Percentiles rank a stretch among this genome's conserved stretches.
Evolutionary conservation across 2,329 filamentous ascomycete genomes (phyloP).

Genomic region (Aphanocladium album): DNA sequence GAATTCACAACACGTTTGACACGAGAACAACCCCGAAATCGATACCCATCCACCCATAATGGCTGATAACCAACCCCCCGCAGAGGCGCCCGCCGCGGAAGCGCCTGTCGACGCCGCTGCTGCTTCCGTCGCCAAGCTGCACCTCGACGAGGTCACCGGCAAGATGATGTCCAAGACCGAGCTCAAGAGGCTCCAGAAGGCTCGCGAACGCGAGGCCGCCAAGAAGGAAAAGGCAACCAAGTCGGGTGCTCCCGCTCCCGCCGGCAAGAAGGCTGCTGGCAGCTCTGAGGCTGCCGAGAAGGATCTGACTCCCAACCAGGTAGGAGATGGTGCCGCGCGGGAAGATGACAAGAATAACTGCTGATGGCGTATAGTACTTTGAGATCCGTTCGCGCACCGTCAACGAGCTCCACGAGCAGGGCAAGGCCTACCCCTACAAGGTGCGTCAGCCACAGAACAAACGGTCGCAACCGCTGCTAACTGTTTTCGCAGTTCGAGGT

Average conservation of each 20-base stretch:
- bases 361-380: conserved; percentile 58
- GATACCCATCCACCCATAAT: conserved; percentile 18
- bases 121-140: conserved; percentile 63
- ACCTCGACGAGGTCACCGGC: conserved; percentile 89
- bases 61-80: conserved; percentile 28
- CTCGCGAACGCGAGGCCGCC: conserved; percentile 77
- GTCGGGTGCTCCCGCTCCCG: conserved; percentile 62
- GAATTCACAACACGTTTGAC: not conserved
- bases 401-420: conserved; percentile 38
- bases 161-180: conserved; percentile 80
- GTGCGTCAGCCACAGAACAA: conserved; percentile 16
- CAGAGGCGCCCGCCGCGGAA: conserved; percentile 22
- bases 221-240: conserved; percentile 82
- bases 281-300: conserved; percentile 59
- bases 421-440: conserved; percentile 74
- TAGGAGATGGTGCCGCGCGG: conserved; percentile 9
- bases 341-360: not conserved
- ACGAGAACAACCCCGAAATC: not conserved
- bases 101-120: conserved; percentile 45
- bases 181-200: conserved; percentile 95
- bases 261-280: conserved; percentile 31
- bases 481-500: conserved; percentile 59
- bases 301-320: conserved; percentile 53
- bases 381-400: conserved; percentile 86
- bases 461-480: not conserved